Percentiles rank a stretch among this genome's conserved stretches.
phyloP scores from a whole-genome alignment of 2,329 filamentous ascomycete species.

The Ophiostoma australiae region DNA sequence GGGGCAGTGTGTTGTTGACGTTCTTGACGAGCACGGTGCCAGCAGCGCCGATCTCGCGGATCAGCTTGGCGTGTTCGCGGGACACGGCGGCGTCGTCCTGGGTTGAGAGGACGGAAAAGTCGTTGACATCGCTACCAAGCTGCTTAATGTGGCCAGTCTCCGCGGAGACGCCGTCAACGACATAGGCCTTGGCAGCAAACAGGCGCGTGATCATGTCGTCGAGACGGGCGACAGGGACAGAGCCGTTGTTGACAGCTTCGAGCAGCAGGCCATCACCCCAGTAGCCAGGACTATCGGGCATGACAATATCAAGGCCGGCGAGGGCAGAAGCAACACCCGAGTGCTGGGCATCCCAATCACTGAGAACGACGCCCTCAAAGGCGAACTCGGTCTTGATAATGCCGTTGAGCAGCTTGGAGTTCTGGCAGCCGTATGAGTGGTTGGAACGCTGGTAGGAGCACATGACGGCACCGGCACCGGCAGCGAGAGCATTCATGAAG shows the following conservation, averaged over 20 bases:
- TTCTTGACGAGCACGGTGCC: slow-evolving; percentile 60
- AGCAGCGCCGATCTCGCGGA: slow-evolving; percentile 51
- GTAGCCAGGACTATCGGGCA: slow-evolving; percentile 50
- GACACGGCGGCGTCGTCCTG: slow-evolving; percentile 1
- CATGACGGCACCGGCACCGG: slow-evolving; percentile 57
- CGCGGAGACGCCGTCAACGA: slow-evolving; percentile 34
- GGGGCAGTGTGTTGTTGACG: slow-evolving; percentile 52
- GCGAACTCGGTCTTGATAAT: slow-evolving; percentile 59
- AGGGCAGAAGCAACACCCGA: slow-evolving; percentile 51
- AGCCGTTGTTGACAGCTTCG: slow-evolving; percentile 71
- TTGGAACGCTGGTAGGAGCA: slow-evolving; percentile 69
- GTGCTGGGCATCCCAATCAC: slow-evolving; percentile 66
- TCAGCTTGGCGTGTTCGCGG: slow-evolving; percentile 41
- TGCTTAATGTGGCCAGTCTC: slow-evolving; percentile 25
- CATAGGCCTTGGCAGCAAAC: slow-evolving; percentile 33
- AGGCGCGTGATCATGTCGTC: slow-evolving; percentile 72
- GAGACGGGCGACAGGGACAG: slow-evolving; percentile 62
- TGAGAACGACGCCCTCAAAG: slow-evolving; percentile 64
- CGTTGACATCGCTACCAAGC: slow-evolving; percentile 39
- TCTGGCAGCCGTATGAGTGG: slow-evolving; percentile 69
- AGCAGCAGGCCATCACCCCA: slow-evolving; percentile 62
- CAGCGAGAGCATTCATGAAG: slow-evolving; percentile 56
- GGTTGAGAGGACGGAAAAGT: neutral
- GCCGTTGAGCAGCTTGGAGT: slow-evolving; percentile 63
- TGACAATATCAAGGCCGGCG: slow-evolving; percentile 65